Evolutionary conservation across 768 basidiomycete species (phyloP).

Genomic region (Cubamyces lactineus): DNA sequence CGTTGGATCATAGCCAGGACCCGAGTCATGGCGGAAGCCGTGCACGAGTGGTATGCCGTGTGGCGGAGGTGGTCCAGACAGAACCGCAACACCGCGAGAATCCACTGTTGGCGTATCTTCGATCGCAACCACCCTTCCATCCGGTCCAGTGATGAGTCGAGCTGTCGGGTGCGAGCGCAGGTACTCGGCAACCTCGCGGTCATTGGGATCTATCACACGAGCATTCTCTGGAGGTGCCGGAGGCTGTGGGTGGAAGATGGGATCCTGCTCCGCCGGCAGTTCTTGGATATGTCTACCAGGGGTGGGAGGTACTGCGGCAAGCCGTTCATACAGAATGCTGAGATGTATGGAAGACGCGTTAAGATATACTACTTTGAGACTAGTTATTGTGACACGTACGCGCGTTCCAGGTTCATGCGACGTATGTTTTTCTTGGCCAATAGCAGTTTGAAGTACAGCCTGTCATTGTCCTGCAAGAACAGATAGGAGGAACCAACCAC

Average conservation of each 20-base stretch:
- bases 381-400: slow-evolving; percentile 54
- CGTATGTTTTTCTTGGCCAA: slow-evolving; percentile 82
- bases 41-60: slow-evolving; percentile 31
- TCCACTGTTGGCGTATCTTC: slow-evolving; percentile 47
- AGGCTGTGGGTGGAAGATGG: slow-evolving; percentile 32
- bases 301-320: slow-evolving; percentile 62
- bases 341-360: slow-evolving; percentile 14
- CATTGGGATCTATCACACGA: slow-evolving; percentile 43
- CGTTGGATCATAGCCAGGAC: slow-evolving; percentile 31
- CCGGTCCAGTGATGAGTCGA: slow-evolving; percentile 49
- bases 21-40: slow-evolving; percentile 33
- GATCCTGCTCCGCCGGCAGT: slow-evolving; percentile 31
- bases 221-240: slow-evolving; percentile 28
- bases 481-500: not conserved
- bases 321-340: slow-evolving; percentile 79
- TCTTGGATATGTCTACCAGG: slow-evolving; percentile 41
- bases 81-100: slow-evolving; percentile 23
- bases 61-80: slow-evolving; percentile 27
- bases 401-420: slow-evolving; percentile 85
- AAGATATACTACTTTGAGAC: slow-evolving; percentile 14
- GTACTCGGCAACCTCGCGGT: slow-evolving; percentile 55
- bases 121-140: slow-evolving; percentile 52
- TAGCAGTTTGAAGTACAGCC: slow-evolving; percentile 78
- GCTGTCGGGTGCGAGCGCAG: slow-evolving; percentile 50
- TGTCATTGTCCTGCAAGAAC: slow-evolving; percentile 78